Evolutionary conservation across 108 stramenopile genomes (phyloP), one percentile per base, ranked within the genome.

Genomic region (Phaeodactylum tricornutum): DNA sequence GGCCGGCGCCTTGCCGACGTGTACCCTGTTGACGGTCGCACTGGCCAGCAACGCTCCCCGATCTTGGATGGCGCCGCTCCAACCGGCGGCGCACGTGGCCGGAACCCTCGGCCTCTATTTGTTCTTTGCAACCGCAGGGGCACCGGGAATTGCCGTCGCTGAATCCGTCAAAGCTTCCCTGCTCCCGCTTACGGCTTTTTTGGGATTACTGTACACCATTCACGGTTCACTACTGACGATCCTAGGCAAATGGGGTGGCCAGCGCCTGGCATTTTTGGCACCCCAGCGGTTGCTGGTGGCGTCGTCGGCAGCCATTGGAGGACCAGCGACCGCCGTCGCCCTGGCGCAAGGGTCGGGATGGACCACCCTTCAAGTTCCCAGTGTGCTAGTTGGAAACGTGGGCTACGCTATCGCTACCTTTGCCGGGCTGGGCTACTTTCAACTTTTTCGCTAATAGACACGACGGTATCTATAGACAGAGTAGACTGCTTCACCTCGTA

Each of bases 51-150:
- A 55, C 37, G 60, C 38, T 44, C 77, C 63, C 32, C 57, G 26
- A 30, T 30, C 15, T 16, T 47, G 47, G 53, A 44, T 59, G 37
- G 19, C 2, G 12, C 39, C 14, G 28, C 44, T 69, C 43, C 29
- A 44, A 36, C 45, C 54, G 8, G 24, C 64, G 31, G 40, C 50
- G 15, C 62, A 88, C 29, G 50, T 59, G 5, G 43, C 84, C 3
- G 87, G 87, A 7, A 79, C 75, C 1, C 38, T 59, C 6, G 47
- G 66, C 33, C 61, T 88, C 8, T 88, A 88, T 56, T 44, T 88
- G 2, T 88, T 88, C 62, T 84, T 84, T 62, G 71, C 82, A 5
- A 84, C 87, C 3, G 82, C 80, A n/a, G 87, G 87, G 14, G 79
- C 87, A 9, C 81, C 81, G 16, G 87, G 87, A 2, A 51, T 79